Evolutionary conservation across 2,329 filamentous ascomycete genomes (phyloP).

Genomic region (Zasmidium angulare): DNA sequence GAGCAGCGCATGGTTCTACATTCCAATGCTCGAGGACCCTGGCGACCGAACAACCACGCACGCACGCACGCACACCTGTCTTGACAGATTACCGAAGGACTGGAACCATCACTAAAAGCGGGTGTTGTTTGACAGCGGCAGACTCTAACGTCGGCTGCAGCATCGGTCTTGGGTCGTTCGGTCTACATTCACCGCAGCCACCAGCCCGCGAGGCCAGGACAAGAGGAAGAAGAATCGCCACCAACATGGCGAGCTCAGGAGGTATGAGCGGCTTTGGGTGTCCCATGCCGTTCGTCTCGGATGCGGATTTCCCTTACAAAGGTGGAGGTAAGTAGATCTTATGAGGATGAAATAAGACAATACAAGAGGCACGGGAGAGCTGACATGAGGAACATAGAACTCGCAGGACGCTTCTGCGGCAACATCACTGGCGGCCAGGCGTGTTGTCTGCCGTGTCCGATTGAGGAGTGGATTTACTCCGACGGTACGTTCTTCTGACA

Average conservation of each 20-base stretch:
- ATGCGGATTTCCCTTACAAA: conserved; percentile 55
- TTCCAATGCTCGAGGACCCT: background rate
- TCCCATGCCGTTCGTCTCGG: conserved; percentile 67
- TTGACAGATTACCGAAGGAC: background rate
- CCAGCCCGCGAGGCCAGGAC: too few species aligned
- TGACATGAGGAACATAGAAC: conserved; percentile 3
- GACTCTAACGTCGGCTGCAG: too few species aligned
- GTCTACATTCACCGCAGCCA: background rate
- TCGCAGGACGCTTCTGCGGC: conserved; percentile 58
- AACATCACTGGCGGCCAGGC: conserved; percentile 45
- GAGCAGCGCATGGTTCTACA: background rate
- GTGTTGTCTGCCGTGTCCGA: conserved; percentile 89
- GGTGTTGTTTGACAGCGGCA: too few species aligned
- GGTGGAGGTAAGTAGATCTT: conserved; percentile 64
- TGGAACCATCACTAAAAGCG: background rate
- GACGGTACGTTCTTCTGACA: conserved; percentile 28
- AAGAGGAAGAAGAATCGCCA: background rate
- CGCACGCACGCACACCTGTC: background rate
- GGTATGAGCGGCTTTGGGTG: conserved; percentile 46
- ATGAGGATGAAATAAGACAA: background rate
- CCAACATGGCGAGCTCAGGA: background rate
- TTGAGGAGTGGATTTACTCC: conserved; percentile 71
- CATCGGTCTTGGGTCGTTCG: too few species aligned
- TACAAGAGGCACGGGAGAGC: too few species aligned
- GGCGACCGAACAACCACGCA: background rate